Base-by-base conservation (phyloP, 2,329 filamentous ascomycete species). In the Neofusicoccum umdonicola region DNA sequence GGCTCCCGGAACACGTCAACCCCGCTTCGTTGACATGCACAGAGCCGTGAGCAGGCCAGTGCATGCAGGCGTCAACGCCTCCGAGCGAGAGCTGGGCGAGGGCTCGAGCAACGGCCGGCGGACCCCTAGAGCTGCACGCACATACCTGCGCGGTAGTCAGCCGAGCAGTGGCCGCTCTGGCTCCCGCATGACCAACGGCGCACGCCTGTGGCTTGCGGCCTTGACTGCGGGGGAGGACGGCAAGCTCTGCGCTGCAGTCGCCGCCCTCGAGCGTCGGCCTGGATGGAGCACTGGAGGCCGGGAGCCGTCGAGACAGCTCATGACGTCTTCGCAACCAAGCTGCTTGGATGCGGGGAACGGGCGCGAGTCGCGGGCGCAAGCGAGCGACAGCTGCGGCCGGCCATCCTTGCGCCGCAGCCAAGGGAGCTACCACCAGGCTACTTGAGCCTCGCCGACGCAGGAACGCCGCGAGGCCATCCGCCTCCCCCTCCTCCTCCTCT, bases 371-470 rank as follows among this genome's bases (percentile, higher is more conserved):
- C 42, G 56, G 56, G 56, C 31, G n/a, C 39, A 45, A 47, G 56
- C 56, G 56, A 60, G 54, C 4, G 41, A 44, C 37, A 42, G 37
- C 35, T 31, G 52, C 52, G 37, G 8, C n/a, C 22, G 41, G 54
- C 12, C 54, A 58, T 58, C 54, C 54, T 58, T 45, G 54, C 54
- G 22, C 54, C n/a, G 17, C 54, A 45, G 54, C 22, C n/a, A 34
- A 58, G 27, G 42, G 54, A 50, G 47, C 47, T 50, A 34, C 47
- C 9, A 34, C 19, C 17, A 34, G n/a, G 17, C 22, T 31, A 48
- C 56, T 17, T 35, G 56, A 60, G 56, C 56, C 56, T 60, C 56
- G 27, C 44, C 56, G 56, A 60, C 56, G 56, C 56, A 60, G 56
- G 56, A 47, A 60, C 56, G 56, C 56, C 56, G 56, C 31, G 42